phyloP scores from a whole-genome alignment of 2,329 filamentous ascomycete species.

The Calycina marina region DNA sequence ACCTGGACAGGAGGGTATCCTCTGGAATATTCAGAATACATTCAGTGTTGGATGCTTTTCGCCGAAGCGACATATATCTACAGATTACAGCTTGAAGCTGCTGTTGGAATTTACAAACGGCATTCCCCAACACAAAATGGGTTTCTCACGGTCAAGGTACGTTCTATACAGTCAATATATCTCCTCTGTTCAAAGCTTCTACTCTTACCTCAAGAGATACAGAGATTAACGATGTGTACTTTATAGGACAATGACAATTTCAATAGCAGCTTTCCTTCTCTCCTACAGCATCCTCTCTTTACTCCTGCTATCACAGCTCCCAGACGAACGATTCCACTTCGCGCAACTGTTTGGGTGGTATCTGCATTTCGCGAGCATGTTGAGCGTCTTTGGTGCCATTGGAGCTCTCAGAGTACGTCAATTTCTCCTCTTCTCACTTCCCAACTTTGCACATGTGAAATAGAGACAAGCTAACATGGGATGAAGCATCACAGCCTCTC shows the following conservation, averaged over 20 bases:
- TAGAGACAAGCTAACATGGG: conserved; percentile 1
- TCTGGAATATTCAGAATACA: too few relatives aligned
- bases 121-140: too few relatives aligned
- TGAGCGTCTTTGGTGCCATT: conserved; percentile 27
- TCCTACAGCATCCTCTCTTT: conserved; percentile 18
- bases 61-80: too few relatives aligned
- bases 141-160: too few relatives aligned
- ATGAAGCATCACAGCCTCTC: conserved; percentile 18
- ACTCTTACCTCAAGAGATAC: too few relatives aligned
- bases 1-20: too few relatives aligned
- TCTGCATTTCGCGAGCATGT: conserved; percentile 25
- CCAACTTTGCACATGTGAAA: neutral
- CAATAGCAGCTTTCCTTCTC: conserved; percentile 18
- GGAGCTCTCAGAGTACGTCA: conserved; percentile 28
- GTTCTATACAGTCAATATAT: too few relatives aligned
- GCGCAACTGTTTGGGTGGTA: conserved; percentile 24
- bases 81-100: too few relatives aligned
- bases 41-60: too few relatives aligned
- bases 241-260: conserved; percentile 16
- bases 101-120: too few relatives aligned
- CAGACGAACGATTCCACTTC: conserved; percentile 21
- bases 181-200: too few relatives aligned
- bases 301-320: conserved; percentile 20
- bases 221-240: too few relatives aligned
- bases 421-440: neutral